Base-by-base conservation (phyloP, 2,329 filamentous ascomycete genomes). In the Sclerotinia spermophila region DNA sequence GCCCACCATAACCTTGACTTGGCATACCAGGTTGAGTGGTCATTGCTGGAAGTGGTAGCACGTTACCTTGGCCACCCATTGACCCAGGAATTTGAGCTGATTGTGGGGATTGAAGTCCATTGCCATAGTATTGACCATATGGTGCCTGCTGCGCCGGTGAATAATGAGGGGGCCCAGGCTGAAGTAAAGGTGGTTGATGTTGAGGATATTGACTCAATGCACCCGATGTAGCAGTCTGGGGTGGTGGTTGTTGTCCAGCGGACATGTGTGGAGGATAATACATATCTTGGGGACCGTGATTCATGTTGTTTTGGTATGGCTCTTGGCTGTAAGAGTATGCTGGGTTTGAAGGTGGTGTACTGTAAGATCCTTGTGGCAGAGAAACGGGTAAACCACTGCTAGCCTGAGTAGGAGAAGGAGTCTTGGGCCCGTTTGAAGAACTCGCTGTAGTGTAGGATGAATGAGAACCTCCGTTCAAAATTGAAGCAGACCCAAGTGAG, bases 211-310 rank as follows among this genome's bases (percentile, higher is more conserved):
- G 92, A 59, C 87, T 84, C 81, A 96, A 86, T 67, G 85, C 86
- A 71, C 89, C 85, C 0, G 93, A 92, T 21, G 93, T 91, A 60
- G 92, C 91, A 33, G 92, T 89, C 80, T 94, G 91, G 15, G 92
- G 90, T 71, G 89, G 85, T 77, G 91, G 92, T 72, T 89, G 86
- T 80, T 92, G 92, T 72, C 90, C 90, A 75, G 90, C 87, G 77
- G 92, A 92, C 84, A 96, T 90, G 81, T 96, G 92, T 77, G 86
- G 83, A 79, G 90, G 86, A 79, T 96, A 94, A 81, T 97, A 96
- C 90, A 96, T 92, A 77, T 97, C 95, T 76, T 89, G 85, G 78
- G 89, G 87, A 77, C 87, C 86, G 82, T 91, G 90, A 83, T 97
- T 97, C 94, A 97, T 97, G 82, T 80, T 84, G 82, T 80, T 84